Evolutionary conservation across 345 rosid species (phyloP).

Genomic region (Heritiera fomes): DNA sequence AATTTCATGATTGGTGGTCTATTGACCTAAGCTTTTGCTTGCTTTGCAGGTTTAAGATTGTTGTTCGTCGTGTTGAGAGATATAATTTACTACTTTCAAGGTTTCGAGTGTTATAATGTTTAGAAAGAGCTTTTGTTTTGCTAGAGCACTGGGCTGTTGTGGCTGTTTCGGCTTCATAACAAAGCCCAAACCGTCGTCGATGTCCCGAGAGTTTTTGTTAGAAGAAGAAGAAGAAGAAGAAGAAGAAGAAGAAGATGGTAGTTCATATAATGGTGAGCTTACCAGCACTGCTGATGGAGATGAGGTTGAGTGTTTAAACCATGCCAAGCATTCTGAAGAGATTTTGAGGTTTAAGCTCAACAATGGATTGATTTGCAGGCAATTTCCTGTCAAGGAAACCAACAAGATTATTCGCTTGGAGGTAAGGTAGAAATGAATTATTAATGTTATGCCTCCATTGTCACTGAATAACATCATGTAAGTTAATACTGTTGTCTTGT

Average conservation of each 20-base stretch:
- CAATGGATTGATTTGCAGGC: conserved; percentile 84
- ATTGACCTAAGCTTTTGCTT: conserved; percentile 16
- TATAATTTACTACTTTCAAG: conserved; percentile 24
- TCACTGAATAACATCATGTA: background rate
- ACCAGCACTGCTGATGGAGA: conserved; percentile 56
- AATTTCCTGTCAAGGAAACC: conserved; percentile 87
- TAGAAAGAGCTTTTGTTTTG: conserved; percentile 52
- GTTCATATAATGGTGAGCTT: conserved; percentile 55
- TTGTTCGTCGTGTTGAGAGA: conserved; percentile 28
- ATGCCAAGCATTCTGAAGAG: conserved; percentile 65
- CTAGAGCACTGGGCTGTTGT: conserved; percentile 80
- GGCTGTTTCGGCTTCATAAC: conserved; percentile 77
- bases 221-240: conserved; percentile 55
- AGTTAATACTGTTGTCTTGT: background rate
- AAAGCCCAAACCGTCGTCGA: conserved; percentile 38
- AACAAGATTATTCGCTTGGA: conserved; percentile 73
- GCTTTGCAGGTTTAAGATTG: conserved; percentile 37
- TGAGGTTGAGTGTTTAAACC: conserved; percentile 46
- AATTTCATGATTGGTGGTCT: conserved; percentile 9
- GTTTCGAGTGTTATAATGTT: conserved; percentile 44
- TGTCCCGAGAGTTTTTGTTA: conserved; percentile 57
- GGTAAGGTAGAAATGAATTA: conserved; percentile 38
- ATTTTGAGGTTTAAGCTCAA: conserved; percentile 66
- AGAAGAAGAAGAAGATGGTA: conserved; percentile 49
- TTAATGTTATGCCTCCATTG: background rate